Conservation (phyloP, 2,329 filamentous ascomycete species). For the Pseudogymnoascus sp. region DNA sequence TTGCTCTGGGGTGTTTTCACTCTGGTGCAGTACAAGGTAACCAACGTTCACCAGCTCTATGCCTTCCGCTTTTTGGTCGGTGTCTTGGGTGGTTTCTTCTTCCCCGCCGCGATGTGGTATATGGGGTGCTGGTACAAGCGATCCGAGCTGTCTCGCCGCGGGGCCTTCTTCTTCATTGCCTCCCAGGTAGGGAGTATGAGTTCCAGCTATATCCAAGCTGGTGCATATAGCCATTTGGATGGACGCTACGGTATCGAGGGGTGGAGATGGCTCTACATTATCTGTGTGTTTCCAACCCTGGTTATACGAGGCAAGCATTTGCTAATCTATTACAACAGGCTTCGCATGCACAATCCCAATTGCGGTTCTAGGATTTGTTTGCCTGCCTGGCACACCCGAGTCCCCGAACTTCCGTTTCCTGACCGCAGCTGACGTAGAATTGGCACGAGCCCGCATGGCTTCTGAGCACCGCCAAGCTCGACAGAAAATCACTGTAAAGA, state of each 20-base stretch:
- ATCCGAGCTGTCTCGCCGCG: slow-evolving; percentile 8
- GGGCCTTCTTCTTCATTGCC: slow-evolving; percentile 9
- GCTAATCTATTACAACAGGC: not conserved
- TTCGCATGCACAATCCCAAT: slow-evolving; percentile 26
- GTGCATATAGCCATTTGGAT: slow-evolving; percentile 44
- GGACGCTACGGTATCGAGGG: slow-evolving; percentile 44
- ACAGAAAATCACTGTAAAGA: slow-evolving; percentile 21
- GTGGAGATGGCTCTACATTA: slow-evolving; percentile 46
- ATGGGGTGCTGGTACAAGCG: slow-evolving; percentile 10
- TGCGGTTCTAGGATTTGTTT: slow-evolving; percentile 18
- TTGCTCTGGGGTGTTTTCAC: slow-evolving; percentile 11
- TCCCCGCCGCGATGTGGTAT: slow-evolving; percentile 25
- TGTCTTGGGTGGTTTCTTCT: slow-evolving; percentile 29
- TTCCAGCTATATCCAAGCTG: slow-evolving; percentile 29
- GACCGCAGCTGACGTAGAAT: slow-evolving; percentile 7
- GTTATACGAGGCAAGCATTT: not conserved
- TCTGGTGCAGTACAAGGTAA: slow-evolving; percentile 19
- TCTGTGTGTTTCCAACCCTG: slow-evolving; percentile 13
- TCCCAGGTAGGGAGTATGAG: slow-evolving; percentile 10
- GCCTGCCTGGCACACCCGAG: slow-evolving; percentile 17
- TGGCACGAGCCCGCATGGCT: slow-evolving; percentile 7
- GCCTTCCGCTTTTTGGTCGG: slow-evolving; percentile 31
- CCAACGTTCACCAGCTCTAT: slow-evolving; percentile 27
- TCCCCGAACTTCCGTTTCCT: slow-evolving; percentile 10
- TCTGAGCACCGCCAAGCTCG: slow-evolving; percentile 15